Conservation (phyloP, 2,329 filamentous ascomycete species). For the Beauveria pseudobassiana region DNA sequence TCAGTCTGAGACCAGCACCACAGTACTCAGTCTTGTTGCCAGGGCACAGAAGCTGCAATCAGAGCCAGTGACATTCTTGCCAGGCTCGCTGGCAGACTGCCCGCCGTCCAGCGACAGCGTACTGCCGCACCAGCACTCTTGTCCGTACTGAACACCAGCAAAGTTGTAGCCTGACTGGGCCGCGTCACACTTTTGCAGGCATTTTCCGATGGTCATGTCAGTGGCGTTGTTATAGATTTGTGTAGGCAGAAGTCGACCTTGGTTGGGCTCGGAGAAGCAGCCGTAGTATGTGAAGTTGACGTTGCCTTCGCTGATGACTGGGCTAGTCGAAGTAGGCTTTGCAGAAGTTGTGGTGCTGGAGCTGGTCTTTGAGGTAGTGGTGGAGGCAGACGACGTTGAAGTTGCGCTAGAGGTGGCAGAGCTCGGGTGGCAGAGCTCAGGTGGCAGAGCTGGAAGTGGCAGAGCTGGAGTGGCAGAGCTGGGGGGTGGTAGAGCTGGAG, state of each 20-base stretch:
- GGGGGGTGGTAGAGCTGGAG: too few relatives aligned
- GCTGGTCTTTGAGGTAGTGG: neutral
- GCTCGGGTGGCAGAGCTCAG: neutral
- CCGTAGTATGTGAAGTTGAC: slow-evolving; percentile 31
- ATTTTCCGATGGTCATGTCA: slow-evolving; percentile 27
- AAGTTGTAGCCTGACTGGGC: slow-evolving; percentile 22
- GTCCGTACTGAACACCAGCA: slow-evolving; percentile 30
- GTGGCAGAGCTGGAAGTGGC: too few relatives aligned
- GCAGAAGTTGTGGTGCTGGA: slow-evolving; percentile 8
- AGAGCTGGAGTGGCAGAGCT: too few relatives aligned
- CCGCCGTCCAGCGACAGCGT: slow-evolving; percentile 21
- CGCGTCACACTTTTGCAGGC: slow-evolving; percentile 24
- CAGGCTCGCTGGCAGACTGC: slow-evolving; percentile 15
- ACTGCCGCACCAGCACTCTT: slow-evolving; percentile 32
- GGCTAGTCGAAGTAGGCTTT: slow-evolving; percentile 18
- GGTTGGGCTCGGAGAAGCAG: slow-evolving; percentile 27
- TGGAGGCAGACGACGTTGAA: neutral
- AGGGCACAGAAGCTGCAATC: slow-evolving; percentile 29
- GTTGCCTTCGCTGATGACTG: slow-evolving; percentile 25
- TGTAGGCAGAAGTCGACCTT: slow-evolving; percentile 23
- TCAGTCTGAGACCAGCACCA: slow-evolving; percentile 24
- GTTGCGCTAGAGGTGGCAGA: neutral
- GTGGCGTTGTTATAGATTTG: slow-evolving; percentile 24
- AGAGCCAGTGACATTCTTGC: slow-evolving; percentile 22
- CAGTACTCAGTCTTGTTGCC: slow-evolving; percentile 26